Evolutionary conservation across 805 yeast species (phyloP), one percentile per base, ranked within the genome.

Genomic region (Barnettozyma sucrosica): DNA sequence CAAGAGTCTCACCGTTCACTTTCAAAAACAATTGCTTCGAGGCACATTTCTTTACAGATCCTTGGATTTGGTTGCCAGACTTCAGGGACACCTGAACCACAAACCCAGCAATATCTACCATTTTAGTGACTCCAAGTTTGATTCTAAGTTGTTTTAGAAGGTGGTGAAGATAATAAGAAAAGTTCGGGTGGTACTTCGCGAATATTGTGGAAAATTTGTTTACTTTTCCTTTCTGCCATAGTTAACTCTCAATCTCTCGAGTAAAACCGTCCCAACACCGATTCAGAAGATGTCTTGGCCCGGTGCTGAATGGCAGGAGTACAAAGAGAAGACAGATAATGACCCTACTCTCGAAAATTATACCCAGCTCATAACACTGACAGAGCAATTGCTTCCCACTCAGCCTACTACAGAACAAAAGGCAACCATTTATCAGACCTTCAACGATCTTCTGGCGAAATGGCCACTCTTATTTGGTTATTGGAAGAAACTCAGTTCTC

Each of bases 401-500:
- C 41, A 36, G 37, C 34, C 26, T 2, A 28, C 46, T 10, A 7
- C 16, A 24, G 36, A 23, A 18, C 16, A 36, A 9, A 46, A 46
- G 36, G 18, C 20, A 8, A 11, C 9, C 11, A 14, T 42, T 10
- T 46, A 46, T n/a, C 16, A 46, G 2, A 69, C 74, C 18, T 71
- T 75, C 45, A 64, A 66, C 18, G 66, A 66, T 24, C 58, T 83
- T 3, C 59, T 85, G n/a, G 49, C 64, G 0, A 65, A 75, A 45
- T 84, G 74, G 53, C 93, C 93, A 0, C 70, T 76, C 46, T 65
- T 80, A 18, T 67, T 72, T n/a, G 75, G 71, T 8, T 76, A 77
- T 56, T 85, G 93, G 93, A 80, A 78, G 58, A 71, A 72, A 46
- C 83, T 72, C 58, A 75, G 75, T 48, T 69, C 80, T 0, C 58